Evolutionary conservation across 306 rosid species (phyloP).

Genomic region (Lupinus albus): DNA sequence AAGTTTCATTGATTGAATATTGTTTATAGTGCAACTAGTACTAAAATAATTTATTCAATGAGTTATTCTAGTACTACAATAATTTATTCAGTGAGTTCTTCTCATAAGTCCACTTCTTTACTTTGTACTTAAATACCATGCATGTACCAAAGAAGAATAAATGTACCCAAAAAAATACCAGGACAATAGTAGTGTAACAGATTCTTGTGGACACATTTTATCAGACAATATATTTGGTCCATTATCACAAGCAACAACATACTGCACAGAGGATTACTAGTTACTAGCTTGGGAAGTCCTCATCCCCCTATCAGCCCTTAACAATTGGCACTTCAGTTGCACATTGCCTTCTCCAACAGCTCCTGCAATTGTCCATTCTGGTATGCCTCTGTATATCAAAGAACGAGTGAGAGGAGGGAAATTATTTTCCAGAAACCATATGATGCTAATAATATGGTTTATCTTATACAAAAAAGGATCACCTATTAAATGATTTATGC

Average conservation of each 20-base stretch:
- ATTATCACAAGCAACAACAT: constrained; percentile 10
- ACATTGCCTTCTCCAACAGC: constrained; percentile 79
- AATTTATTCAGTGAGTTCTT: constrained; percentile 28
- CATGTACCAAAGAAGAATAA: too few species aligned
- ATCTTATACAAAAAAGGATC: not conserved
- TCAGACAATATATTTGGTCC: constrained; percentile 31
- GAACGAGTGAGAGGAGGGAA: constrained; percentile 9
- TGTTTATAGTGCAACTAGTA: constrained; percentile 21
- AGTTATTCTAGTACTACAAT: constrained; percentile 8
- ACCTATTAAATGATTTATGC: constrained; percentile 13
- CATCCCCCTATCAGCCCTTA: constrained; percentile 18
- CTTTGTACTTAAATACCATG: constrained; percentile 24
- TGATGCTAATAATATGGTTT: not conserved
- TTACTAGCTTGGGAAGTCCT: constrained; percentile 27
- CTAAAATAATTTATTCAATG: constrained; percentile 19
- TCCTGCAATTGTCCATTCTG: constrained; percentile 84
- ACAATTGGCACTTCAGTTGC: constrained; percentile 56
- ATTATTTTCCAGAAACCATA: constrained; percentile 11
- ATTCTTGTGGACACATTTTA: constrained; percentile 28
- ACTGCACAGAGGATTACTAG: constrained; percentile 27
- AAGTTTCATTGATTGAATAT: constrained; percentile 6
- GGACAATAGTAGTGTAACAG: constrained; percentile 28
- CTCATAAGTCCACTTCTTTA: not conserved
- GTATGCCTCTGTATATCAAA: constrained; percentile 72
- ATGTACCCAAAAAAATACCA: too few species aligned